Conservation (phyloP, 306 rosid genomes). For the Glycine soja region DNA sequence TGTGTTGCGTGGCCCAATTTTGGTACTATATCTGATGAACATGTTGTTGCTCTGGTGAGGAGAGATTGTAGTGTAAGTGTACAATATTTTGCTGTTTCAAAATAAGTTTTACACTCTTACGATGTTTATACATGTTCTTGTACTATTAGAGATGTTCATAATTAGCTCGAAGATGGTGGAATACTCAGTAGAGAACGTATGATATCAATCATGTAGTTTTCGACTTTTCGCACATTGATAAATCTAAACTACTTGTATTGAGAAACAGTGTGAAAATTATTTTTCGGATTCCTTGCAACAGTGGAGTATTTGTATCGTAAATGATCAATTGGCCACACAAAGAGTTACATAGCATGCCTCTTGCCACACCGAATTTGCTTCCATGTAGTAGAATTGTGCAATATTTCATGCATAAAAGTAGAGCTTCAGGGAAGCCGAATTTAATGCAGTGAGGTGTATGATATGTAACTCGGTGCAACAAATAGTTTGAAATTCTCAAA, state of each 20-base stretch:
- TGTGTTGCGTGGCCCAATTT: constrained; percentile 40
- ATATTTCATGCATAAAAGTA: neutral
- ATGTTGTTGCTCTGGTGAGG: constrained; percentile 38
- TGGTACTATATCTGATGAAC: constrained; percentile 40
- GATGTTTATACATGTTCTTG: constrained; percentile 29
- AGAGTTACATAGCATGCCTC: neutral
- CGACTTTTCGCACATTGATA: neutral
- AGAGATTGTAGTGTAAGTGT: constrained; percentile 40
- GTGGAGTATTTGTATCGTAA: neutral
- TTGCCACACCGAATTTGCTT: neutral
- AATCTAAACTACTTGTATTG: neutral
- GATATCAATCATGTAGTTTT: constrained; percentile 15
- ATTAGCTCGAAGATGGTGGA: constrained; percentile 16
- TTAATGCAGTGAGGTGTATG: neutral
- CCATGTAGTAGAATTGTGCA: neutral
- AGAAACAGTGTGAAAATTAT: neutral
- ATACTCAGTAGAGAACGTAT: neutral
- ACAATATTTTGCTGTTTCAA: constrained; percentile 7
- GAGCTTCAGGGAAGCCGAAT: neutral
- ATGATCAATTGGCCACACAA: neutral
- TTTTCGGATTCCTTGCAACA: neutral
- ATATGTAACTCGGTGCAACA: neutral
- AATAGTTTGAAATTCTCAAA: neutral
- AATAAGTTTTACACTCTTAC: constrained; percentile 15
- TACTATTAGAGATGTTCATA: constrained; percentile 27